Base-by-base conservation (phyloP, 441 rosid genomes). In the Jatropha podagrica region DNA sequence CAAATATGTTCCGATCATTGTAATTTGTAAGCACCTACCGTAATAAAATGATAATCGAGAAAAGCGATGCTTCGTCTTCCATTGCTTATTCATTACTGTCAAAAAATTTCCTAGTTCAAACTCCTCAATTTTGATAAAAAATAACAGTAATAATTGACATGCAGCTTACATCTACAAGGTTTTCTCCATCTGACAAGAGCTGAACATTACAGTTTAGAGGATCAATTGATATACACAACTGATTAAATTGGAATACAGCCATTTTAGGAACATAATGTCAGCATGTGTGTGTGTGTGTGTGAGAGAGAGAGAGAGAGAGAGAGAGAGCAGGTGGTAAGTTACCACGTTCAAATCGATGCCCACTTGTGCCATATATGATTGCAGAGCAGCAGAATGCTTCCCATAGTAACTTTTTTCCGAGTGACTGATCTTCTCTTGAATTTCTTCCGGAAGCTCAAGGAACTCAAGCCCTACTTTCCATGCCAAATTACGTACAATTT, bases 321-420 rank as follows among this genome's bases (percentile, higher is more conserved):
- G 49, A 69, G 72, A 49, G 60, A 76, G 61, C 68, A 69, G 64
- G 51, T 74, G 42, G 66, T 73, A 48, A 54, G 76, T 78, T 88
- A 95, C 98, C 86, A 95, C 95, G 69, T 88, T 91, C 89, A 93
- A 80, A 68, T 90, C 98, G 23, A 91, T 87, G 70, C 83, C 93
- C 75, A 85, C 69, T 60, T 88, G 84, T 18, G 89, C 88, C 94
- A 89, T 92, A 85, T 93, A 95, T 17, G 88, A 73, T 77, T 88
- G 89, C 65, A 93, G 72, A 71, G 95, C 87, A 20, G 81, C 77
- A 38, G 96, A 87, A 85, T 90, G 94, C 63, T 80, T 85, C 83
- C 81, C 90, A 79, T 85, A 88, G 79, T 89, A 92, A 49, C 82
- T 87, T 72, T 90, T 91, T 85, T 95, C 99, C 2, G 83, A 77